These are phyloP conservation scores for Litsea cubeba DNA, from an alignment of 164 flowering plant species.

Conservation along the genomic window DNA sequence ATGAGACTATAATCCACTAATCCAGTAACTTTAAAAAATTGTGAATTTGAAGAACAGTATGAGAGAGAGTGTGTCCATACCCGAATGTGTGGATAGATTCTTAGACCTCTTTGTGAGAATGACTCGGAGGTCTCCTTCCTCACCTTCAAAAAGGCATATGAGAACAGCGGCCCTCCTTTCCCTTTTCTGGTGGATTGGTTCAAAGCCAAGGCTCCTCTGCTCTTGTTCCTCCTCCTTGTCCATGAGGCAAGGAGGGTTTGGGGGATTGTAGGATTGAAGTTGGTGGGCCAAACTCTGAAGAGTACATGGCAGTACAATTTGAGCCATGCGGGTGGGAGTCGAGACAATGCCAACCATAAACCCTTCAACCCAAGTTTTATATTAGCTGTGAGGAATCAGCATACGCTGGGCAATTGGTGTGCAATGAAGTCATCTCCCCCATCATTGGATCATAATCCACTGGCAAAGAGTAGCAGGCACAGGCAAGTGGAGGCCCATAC, in stretches of 20 bases:
- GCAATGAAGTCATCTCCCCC: too few species aligned
- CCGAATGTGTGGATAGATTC: conserved; percentile 32
- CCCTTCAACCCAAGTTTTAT: not conserved
- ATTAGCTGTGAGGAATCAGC: too few species aligned
- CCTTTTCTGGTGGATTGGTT: not conserved
- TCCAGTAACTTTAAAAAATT: too few species aligned
- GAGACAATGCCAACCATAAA: not conserved
- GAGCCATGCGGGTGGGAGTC: not conserved
- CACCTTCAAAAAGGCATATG: conserved; percentile 33
- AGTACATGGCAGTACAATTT: not conserved
- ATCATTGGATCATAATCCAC: too few species aligned
- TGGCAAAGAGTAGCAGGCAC: too few species aligned
- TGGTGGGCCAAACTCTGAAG: conserved; percentile 15
- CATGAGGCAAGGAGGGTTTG: not conserved
- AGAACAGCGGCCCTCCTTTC: conserved; percentile 35
- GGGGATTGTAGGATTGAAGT: conserved; percentile 10
- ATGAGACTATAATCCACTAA: too few species aligned
- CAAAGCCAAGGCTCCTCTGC: not conserved
- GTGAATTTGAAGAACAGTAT: too few species aligned
- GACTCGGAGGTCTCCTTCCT: conserved; percentile 30
- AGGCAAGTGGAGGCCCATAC: too few species aligned
- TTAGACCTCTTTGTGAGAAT: conserved; percentile 40
- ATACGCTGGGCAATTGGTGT: too few species aligned
- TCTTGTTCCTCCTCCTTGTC: not conserved
- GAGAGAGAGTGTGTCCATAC: conserved; percentile 7